Conservation (phyloP, 257 asterid genomes). For the Lycium barbarum region DNA sequence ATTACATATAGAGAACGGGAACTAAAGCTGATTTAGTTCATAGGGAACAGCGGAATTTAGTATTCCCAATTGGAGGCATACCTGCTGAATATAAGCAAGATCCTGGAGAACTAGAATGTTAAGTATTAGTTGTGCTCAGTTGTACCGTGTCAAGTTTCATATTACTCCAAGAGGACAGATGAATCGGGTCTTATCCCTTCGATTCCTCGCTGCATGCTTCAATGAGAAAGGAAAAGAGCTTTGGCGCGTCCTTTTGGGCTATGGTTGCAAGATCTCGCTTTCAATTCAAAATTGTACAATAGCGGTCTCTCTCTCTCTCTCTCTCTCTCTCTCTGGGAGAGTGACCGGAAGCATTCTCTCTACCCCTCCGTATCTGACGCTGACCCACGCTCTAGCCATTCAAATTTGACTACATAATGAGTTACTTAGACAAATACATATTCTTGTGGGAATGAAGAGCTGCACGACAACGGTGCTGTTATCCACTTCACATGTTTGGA, state of each 20-base stretch:
- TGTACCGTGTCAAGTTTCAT: not conserved
- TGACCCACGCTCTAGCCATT: not conserved
- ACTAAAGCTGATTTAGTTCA: not conserved
- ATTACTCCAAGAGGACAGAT: not conserved
- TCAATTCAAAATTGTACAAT: too few relatives aligned
- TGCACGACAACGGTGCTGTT: not conserved
- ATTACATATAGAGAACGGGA: not conserved
- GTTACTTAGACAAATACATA: not conserved
- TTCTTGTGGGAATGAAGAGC: not conserved
- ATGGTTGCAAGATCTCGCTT: too few relatives aligned
- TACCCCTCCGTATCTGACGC: too few relatives aligned
- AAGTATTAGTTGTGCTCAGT: not conserved
- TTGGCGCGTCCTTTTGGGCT: too few relatives aligned
- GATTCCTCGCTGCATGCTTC: too few relatives aligned
- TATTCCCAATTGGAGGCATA: not conserved
- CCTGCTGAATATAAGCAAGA: not conserved
- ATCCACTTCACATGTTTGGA: slow-evolving; percentile 14
- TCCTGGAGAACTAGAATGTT: too few relatives aligned
- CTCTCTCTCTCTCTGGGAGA: too few relatives aligned
- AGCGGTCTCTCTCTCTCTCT: too few relatives aligned
- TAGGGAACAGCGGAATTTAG: not conserved
- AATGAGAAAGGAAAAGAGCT: too few relatives aligned
- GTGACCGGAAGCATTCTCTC: too few relatives aligned
- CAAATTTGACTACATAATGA: not conserved
- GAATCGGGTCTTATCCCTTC: too few relatives aligned